Conservation (phyloP, 2,329 filamentous ascomycete species). For the Colletotrichum sp. region DNA sequence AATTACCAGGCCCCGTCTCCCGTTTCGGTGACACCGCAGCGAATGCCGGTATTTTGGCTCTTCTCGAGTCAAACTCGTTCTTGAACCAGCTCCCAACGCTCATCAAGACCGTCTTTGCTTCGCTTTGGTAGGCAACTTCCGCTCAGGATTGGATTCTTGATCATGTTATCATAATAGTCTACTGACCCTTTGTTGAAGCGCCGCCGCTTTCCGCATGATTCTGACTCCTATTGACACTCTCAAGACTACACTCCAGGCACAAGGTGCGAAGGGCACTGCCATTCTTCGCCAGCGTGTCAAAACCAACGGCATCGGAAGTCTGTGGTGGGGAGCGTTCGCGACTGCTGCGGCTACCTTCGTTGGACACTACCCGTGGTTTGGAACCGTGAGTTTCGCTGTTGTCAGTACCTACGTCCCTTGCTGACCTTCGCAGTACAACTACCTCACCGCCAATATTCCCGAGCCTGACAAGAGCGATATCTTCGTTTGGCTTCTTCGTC, state of each 20-base stretch:
- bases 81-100: constrained; percentile 45
- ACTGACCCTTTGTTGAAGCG: constrained; percentile 28
- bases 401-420: rapidly evolving
- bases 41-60: constrained; percentile 52
- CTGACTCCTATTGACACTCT: constrained; percentile 53
- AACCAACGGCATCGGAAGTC: constrained; percentile 45
- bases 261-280: constrained; percentile 45
- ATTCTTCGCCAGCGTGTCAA: constrained; percentile 49
- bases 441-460: constrained; percentile 39
- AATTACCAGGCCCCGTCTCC: constrained; percentile 41
- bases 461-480: constrained; percentile 45
- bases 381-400: constrained; percentile 37
- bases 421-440: constrained; percentile 43
- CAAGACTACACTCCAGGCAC: constrained; percentile 55
- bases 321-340: constrained; percentile 55
- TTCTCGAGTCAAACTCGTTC: constrained; percentile 51
- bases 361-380: constrained; percentile 56
- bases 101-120: constrained; percentile 51
- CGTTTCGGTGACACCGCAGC: constrained; percentile 54
- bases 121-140: constrained; percentile 37
- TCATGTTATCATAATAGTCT: background rate
- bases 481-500: constrained; percentile 45
- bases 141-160: background rate
- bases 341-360: constrained; percentile 54
- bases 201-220: constrained; percentile 51